Evolutionary conservation across 2,329 filamentous ascomycete genomes (phyloP), one percentile per base, ranked within the genome.

Genomic region (Pestalotiopsis sp.): DNA sequence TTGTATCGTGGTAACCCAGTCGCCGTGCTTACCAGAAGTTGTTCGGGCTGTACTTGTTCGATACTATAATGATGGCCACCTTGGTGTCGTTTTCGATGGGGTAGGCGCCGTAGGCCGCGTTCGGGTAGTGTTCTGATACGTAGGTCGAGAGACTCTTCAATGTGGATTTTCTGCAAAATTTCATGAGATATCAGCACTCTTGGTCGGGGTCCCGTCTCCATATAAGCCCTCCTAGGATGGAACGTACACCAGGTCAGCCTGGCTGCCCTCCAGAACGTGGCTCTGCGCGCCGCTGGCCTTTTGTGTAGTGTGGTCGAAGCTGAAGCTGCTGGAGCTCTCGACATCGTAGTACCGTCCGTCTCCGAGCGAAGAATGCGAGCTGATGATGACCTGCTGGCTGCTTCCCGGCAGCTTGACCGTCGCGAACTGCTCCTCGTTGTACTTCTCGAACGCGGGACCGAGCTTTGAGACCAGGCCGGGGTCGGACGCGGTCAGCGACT

Each of bases 41-140:
- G 80, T 95, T 94, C 7, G 97, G 96, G 76, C 93, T 97, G 85
- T 98, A 98, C 82, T 98, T 98, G 85, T 96, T 98, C 68, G 95
- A 93, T 63, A 97, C 95, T 65, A 97, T 90, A 67, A 97, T 82
- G 72, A 98, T 86, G 62, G 94, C 94, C 70, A 98, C 82, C 75
- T 91, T 90, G 36, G 89, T 88, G 79, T 95, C 93, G 72, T 91
- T 86, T 74, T 94, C 89, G 74, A 90, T 90, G 12, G 95, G 94
- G 80, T 93, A 98, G 63, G 94, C 93, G 73, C 95, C 94, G 74
- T 92, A 92, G 13, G 92, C 90, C 66, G 91, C 92, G 7, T 89
- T 92, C 11, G 94, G 90, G 79, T 95, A 99, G 84, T 99, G 96
- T 80, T 99, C 96, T 73, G 89, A 86, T 68, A 94, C 90, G 78